A percentile compares a stretch with the other conserved stretches of the same genome.
These are phyloP conservation scores for Symmetrospora coprosmae DNA, from an alignment of 768 basidiomycete genomes.

Conservation along the genomic window DNA sequence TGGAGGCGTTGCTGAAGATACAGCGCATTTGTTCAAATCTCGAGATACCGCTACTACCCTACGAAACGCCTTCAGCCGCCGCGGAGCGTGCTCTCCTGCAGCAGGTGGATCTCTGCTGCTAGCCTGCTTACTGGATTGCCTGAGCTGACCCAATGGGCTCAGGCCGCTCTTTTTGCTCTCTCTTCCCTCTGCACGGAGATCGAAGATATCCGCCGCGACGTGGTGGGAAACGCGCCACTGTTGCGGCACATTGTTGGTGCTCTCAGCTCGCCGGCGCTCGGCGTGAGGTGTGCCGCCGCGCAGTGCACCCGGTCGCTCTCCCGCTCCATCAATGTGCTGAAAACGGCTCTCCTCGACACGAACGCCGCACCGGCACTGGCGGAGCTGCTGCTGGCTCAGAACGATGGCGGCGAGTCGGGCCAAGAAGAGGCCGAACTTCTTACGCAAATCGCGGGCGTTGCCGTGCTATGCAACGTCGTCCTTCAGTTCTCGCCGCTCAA, in stretches of 20 bases:
- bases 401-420: too few relatives aligned
- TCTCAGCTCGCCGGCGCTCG: slow-evolving; percentile 51
- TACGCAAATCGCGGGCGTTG: slow-evolving; percentile 24
- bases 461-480: slow-evolving; percentile 27
- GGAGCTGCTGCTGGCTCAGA: slow-evolving; percentile 43
- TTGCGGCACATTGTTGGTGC: slow-evolving; percentile 47
- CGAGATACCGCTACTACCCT: slow-evolving; percentile 29
- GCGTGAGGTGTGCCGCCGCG: slow-evolving; percentile 71
- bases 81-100: slow-evolving; percentile 12
- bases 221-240: slow-evolving; percentile 53
- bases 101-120: slow-evolving; percentile 28
- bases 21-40: slow-evolving; percentile 34
- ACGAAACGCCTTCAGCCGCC: slow-evolving; percentile 18
- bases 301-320: slow-evolving; percentile 70
- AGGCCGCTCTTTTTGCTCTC: slow-evolving; percentile 62
- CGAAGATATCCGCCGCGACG: slow-evolving; percentile 54
- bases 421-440: too few relatives aligned
- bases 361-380: slow-evolving; percentile 62
- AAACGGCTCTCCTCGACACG: slow-evolving; percentile 71
- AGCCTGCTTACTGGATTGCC: too few relatives aligned
- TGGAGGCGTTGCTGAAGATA: slow-evolving; percentile 50
- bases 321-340: slow-evolving; percentile 60
- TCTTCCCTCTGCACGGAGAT: slow-evolving; percentile 59
- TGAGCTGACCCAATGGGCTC: too few relatives aligned
- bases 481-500: slow-evolving; percentile 32